phyloP scores from a whole-genome alignment of 2,329 filamentous ascomycete species.

The Botrytis byssoidea region DNA sequence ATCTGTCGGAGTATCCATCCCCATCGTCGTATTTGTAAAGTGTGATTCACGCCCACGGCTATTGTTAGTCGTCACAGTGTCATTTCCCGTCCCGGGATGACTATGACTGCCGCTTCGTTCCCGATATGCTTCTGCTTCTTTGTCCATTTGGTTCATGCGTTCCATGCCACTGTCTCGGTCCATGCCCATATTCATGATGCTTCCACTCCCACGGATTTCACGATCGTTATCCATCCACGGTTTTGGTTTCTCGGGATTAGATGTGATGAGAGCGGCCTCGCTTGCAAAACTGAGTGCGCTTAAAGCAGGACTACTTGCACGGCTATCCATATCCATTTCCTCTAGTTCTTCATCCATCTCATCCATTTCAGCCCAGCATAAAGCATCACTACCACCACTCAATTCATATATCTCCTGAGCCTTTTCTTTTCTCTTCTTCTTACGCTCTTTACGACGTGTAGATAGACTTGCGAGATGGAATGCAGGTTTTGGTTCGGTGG shows the following conservation, averaged over 20 bases:
- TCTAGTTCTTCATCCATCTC: constrained; percentile 14
- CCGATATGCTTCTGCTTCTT: constrained; percentile 13
- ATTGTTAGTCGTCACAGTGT: background rate
- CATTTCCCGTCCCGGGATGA: background rate
- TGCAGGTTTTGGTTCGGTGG: constrained; percentile 9
- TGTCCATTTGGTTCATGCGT: constrained; percentile 9
- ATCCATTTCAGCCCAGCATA: constrained; percentile 17
- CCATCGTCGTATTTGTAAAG: constrained; percentile 6
- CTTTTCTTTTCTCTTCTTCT: constrained; percentile 15
- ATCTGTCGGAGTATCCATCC: constrained; percentile 4
- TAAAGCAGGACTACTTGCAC: background rate
- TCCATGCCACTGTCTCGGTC: constrained; percentile 1
- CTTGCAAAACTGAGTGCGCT: constrained; percentile 11
- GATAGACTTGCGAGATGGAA: constrained; percentile 18
- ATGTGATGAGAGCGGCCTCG: constrained; percentile 1
- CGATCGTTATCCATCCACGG: constrained; percentile 4
- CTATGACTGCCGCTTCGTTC: background rate
- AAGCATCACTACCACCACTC: constrained; percentile 15
- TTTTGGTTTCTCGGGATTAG: background rate
- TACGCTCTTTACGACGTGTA: constrained; percentile 17
- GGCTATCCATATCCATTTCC: constrained; percentile 5
- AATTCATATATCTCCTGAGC: constrained; percentile 17
- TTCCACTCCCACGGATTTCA: constrained; percentile 7
- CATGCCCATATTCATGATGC: constrained; percentile 13
- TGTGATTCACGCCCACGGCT: background rate